Percentiles rank a stretch among this genome's conserved stretches.
These are phyloP conservation scores for Carnegiea gigantea DNA, from an alignment of 179 eudicot species.

Conservation along the genomic window DNA sequence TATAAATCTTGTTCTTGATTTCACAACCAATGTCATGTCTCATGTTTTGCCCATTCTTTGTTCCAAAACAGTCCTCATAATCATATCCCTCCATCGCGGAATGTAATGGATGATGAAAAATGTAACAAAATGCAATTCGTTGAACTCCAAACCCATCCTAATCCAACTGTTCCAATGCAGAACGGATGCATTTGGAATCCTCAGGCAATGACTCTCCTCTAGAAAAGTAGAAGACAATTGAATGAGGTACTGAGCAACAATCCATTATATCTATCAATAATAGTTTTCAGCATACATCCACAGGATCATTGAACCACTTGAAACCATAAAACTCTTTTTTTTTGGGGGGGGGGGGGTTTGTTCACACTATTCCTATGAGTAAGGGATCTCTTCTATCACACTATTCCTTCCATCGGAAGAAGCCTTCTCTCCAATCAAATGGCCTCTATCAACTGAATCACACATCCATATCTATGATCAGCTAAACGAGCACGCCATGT, in stretches of 20 bases:
- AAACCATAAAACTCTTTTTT: not conserved
- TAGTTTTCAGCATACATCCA: not conserved
- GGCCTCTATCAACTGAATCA: conserved; percentile 15
- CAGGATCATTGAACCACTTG: not conserved
- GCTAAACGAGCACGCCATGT: conserved; percentile 1
- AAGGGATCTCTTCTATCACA: not conserved
- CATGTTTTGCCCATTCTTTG: no score
- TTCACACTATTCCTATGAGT: not conserved
- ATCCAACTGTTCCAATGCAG: no score
- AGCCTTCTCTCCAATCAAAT: not conserved
- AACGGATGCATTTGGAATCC: no score
- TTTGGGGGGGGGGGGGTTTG: not conserved
- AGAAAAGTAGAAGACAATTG: not conserved
- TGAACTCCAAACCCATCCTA: no score
- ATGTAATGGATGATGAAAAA: no score
- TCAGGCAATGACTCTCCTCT: no score
- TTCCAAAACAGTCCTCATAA: no score
- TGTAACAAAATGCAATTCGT: no score
- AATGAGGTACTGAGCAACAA: not conserved
- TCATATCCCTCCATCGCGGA: no score
- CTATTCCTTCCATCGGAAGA: not conserved
- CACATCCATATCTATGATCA: not conserved
- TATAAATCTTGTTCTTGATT: no score
- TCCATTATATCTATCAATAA: not conserved
- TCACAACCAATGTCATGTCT: no score